Base-by-base conservation (phyloP, 2,329 filamentous ascomycete species). In the Gliomastix tumulicola region DNA sequence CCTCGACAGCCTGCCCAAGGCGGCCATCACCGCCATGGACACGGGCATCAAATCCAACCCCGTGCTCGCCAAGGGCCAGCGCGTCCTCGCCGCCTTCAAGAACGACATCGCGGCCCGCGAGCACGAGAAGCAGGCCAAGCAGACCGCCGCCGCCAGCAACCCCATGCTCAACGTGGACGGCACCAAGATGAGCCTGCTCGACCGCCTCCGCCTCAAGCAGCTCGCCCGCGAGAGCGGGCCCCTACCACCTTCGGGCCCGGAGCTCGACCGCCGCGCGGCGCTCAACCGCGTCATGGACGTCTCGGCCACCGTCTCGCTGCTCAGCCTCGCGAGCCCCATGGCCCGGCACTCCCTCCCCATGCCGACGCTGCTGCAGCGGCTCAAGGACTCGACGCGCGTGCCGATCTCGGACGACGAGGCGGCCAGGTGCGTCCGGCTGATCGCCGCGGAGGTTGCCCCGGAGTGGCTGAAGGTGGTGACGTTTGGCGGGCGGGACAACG, bases 151-250 rank as follows among this genome's bases (percentile, higher is more conserved):
- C 42, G 33, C 49, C 41, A 49, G 49, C 37, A 49, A 49, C 30
- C 45, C 56, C 0, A 46, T 58, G 38, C 45, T 61, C 25, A 71
- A 69, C 41, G 43, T 62, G 2, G 65, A 67, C 34, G 68, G 62
- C 30, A 57, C 59, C 32, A 68, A 79, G 61, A 79, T 83, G 64
- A 77, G 76, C 36, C 74, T 94, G 18, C 69, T 92, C 39, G 84
- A 89, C 55, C 81, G 84, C 34, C 75, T 94, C 44, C 80, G 83
- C 44, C 68, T 73, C 37, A 90, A 90, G 63, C 76, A 84, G 46
- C 57, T 71, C 46, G 66, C 74, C 54, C 71, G 72, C 46, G 57
- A 65, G 8, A 65, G 60, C 34, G 85, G 80, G 53, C 56, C 69
- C 5, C 56, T 70, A 0, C 77, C 81, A 0, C 63, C 82, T 2